A percentile compares a stretch with the other conserved stretches of the same genome.
Conservation (phyloP, 495 filamentous ascomycete species). For the Cercophora scortea region DNA sequence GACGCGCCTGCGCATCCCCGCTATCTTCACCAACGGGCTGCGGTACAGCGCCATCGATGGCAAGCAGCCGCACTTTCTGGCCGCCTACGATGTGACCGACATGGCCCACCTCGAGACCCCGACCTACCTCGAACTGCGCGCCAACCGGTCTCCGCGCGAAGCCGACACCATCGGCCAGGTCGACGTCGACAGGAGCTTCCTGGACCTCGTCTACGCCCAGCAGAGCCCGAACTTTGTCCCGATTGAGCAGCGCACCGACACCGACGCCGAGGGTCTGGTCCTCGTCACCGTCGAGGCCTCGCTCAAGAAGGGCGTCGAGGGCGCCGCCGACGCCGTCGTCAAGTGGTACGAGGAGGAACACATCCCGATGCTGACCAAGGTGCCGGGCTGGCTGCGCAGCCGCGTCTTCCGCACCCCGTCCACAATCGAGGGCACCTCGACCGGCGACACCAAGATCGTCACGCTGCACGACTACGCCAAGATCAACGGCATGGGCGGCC, state of each 20-base stretch:
- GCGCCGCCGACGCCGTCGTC: constrained; percentile 46
- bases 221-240: constrained; percentile 45
- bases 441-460: constrained; percentile 43
- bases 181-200: constrained; percentile 59
- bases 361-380: constrained; percentile 57
- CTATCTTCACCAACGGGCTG: constrained; percentile 65
- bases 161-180: constrained; percentile 70
- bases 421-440: constrained; percentile 37
- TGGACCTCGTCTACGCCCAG: constrained; percentile 50
- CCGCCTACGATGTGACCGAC: constrained; percentile 71
- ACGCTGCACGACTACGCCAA: constrained; percentile 64
- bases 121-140: constrained; percentile 60
- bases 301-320: constrained; percentile 42
- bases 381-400: constrained; percentile 69
- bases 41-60: constrained; percentile 64
- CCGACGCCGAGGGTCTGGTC: constrained; percentile 51
- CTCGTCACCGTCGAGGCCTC: constrained; percentile 54
- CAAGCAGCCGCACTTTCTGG: constrained; percentile 59
- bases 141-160: constrained; percentile 63
- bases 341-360: constrained; percentile 71
- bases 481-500: constrained; percentile 54
- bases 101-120: constrained; percentile 58
- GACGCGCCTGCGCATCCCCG: constrained; percentile 59
- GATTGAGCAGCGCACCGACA: constrained; percentile 51
- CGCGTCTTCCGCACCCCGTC: constrained; percentile 51